phyloP scores from a whole-genome alignment of 352 stramenopile genomes.

The Phytophthora sp. region DNA sequence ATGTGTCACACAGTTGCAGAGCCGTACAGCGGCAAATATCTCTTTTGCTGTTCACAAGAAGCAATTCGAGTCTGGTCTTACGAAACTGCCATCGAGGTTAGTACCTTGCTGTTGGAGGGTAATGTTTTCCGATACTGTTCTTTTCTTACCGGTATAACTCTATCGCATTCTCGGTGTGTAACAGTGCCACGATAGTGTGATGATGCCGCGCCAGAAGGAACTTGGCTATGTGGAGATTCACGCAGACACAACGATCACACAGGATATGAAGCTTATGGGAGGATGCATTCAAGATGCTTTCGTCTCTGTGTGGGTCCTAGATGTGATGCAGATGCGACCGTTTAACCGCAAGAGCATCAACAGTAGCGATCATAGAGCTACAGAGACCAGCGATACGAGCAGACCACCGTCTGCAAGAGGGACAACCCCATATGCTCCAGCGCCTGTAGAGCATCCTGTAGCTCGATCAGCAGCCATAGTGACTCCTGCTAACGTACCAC shows the following conservation, averaged over 20 bases:
- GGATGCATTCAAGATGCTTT: slow-evolving; percentile 84
- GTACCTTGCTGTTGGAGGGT: neutral
- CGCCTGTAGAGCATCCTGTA: neutral
- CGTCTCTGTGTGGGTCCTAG: slow-evolving; percentile 80
- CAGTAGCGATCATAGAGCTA: slow-evolving; percentile 14
- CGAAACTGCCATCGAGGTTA: slow-evolving; percentile 78
- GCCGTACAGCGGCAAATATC: slow-evolving; percentile 80
- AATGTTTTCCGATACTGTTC: neutral
- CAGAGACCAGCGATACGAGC: slow-evolving; percentile 14
- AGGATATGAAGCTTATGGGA: slow-evolving; percentile 87
- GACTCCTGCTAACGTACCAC: neutral
- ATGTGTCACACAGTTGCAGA: slow-evolving; percentile 82
- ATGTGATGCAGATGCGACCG: slow-evolving; percentile 72
- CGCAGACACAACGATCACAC: slow-evolving; percentile 76
- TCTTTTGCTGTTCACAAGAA: slow-evolving; percentile 80
- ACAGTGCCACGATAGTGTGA: slow-evolving; percentile 80
- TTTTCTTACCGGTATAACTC: neutral
- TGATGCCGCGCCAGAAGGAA: slow-evolving; percentile 65
- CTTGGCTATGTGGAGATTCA: slow-evolving; percentile 57
- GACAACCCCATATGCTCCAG: slow-evolving; percentile 2
- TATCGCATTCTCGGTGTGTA: slow-evolving; percentile 5
- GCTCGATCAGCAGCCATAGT: neutral
- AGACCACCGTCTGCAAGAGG: slow-evolving; percentile 29
- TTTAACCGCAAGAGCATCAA: slow-evolving; percentile 50
- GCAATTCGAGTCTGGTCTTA: slow-evolving; percentile 86